These are phyloP conservation scores for Neurospora sp. DNA, from an alignment of 495 filamentous ascomycete species.

Conservation along the genomic window DNA sequence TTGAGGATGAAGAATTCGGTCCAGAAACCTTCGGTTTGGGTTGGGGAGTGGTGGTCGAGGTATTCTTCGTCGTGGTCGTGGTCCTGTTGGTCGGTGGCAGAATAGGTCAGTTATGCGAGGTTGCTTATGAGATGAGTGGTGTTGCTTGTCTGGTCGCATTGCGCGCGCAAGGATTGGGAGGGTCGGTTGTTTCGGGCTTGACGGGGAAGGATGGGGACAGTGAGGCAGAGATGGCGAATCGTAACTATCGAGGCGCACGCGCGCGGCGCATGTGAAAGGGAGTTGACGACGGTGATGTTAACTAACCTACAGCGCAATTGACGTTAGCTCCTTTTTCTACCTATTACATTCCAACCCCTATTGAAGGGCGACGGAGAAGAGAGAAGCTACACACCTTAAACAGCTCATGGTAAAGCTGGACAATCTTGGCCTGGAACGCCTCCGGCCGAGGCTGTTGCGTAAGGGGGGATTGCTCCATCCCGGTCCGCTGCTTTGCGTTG, in stretches of 20 bases:
- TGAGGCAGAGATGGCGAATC: neutral
- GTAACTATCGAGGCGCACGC: neutral
- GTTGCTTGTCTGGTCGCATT: neutral
- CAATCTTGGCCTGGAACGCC: conserved; percentile 86
- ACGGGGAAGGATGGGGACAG: neutral
- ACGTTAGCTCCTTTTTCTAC: neutral
- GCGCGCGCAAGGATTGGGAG: neutral
- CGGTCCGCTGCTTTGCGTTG: neutral
- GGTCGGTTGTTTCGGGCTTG: neutral
- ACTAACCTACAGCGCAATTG: neutral
- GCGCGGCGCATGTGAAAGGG: neutral
- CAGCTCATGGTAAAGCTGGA: conserved; percentile 75
- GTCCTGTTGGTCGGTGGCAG: conserved; percentile 12
- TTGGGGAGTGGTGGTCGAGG: conserved; percentile 16
- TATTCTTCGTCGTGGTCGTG: conserved; percentile 44
- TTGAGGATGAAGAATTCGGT: conserved; percentile 83
- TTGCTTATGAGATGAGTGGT: neutral
- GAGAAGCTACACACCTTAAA: conserved; percentile 55
- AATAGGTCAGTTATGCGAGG: neutral
- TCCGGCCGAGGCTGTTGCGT: conserved; percentile 88
- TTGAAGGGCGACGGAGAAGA: too few relatives aligned
- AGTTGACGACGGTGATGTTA: neutral
- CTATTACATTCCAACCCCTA: neutral
- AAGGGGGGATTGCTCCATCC: conserved; percentile 84
- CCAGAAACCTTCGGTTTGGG: conserved; percentile 86